Base-by-base conservation (phyloP, 2,329 filamentous ascomycete species). In the Fusarium subglutinans region DNA sequence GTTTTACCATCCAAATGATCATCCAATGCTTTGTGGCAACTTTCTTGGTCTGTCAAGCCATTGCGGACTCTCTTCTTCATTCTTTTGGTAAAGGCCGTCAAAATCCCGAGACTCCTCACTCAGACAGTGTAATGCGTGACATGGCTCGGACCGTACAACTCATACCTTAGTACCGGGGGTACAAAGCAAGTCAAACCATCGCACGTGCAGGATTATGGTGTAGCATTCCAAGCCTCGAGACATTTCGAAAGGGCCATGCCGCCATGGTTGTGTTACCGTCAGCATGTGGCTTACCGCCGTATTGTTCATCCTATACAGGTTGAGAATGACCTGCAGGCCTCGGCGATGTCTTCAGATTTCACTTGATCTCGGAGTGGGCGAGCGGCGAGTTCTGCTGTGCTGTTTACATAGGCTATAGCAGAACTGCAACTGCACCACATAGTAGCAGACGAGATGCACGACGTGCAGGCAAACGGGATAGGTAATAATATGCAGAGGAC, bases 201-300 rank as follows among this genome's bases (percentile, higher is more conserved):
- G 75, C 76, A 78, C 76, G 69, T 76, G 76, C 76, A 76, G 66
- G 33, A 60, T 48, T 51, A 63, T 63, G 59, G 66, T 70, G 65
- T 67, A 75, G 67, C 76, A 78, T 76, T 78, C 75, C 73, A 75
- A 69, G 60, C 69, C 48, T 72, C 50, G 61, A 77, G 71, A 77
- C 76, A 76, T 64, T 59, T 64, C 41, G 67, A 73, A 50, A 69
- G 47, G 45, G 38, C 65, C 60, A 66, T 48, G 63, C 68, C 62
- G 59, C 61, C 66, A 63, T 56, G 66, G 62, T 68, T 63, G 74
- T 74, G 69, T 59, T 44, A 66, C 72, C 58, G 62, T 68, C 56
- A 76, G 64, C 65, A 70, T 78, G 77, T 76, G 72, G 76, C 75
- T 71, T 78, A 55, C 74, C 68, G 75, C 61, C 57, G 64, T 51